These are phyloP conservation scores for Dipodascopsis uninucleata DNA, from an alignment of 805 yeast species.

Conservation along the genomic window DNA sequence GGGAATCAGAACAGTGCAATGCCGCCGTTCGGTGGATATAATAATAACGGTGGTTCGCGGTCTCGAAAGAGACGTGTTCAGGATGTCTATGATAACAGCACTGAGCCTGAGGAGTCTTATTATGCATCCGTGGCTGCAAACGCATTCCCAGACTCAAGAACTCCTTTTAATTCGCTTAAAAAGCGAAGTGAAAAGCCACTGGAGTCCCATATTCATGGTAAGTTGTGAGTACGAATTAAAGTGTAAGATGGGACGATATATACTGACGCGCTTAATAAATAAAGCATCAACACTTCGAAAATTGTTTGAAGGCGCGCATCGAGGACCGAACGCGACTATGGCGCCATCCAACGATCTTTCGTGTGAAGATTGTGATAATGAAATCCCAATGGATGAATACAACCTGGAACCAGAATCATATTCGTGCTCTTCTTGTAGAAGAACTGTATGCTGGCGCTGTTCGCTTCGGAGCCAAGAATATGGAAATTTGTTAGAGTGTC, in stretches of 20 bases:
- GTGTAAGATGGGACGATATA: too few relatives aligned
- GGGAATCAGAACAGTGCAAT: too few relatives aligned
- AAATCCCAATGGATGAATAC: slow-evolving; percentile 22
- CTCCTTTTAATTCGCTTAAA: too few relatives aligned
- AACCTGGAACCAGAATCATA: slow-evolving; percentile 20
- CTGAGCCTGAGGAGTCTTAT: too few relatives aligned
- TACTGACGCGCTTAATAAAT: too few relatives aligned
- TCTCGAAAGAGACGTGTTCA: too few relatives aligned
- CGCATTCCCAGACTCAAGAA: too few relatives aligned
- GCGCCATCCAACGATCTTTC: slow-evolving; percentile 9
- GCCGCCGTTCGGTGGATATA: too few relatives aligned
- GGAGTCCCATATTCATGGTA: slow-evolving; percentile 23
- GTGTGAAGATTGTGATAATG: slow-evolving; percentile 28
- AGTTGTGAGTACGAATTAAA: neutral
- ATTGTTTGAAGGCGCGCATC: slow-evolving; percentile 5
- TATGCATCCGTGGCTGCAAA: too few relatives aligned
- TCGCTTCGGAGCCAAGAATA: slow-evolving; percentile 20
- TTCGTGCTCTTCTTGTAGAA: slow-evolving; percentile 20
- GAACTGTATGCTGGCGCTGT: slow-evolving; percentile 28
- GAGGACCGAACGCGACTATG: slow-evolving; percentile 1
- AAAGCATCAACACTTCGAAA: slow-evolving; percentile 15
- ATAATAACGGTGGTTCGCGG: too few relatives aligned
- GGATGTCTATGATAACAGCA: too few relatives aligned
- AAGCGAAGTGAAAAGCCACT: slow-evolving; percentile 19
- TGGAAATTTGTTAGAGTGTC: slow-evolving; percentile 18